Conservation (phyloP, 768 basidiomycete genomes). For the Auriscalpium vulgare region DNA sequence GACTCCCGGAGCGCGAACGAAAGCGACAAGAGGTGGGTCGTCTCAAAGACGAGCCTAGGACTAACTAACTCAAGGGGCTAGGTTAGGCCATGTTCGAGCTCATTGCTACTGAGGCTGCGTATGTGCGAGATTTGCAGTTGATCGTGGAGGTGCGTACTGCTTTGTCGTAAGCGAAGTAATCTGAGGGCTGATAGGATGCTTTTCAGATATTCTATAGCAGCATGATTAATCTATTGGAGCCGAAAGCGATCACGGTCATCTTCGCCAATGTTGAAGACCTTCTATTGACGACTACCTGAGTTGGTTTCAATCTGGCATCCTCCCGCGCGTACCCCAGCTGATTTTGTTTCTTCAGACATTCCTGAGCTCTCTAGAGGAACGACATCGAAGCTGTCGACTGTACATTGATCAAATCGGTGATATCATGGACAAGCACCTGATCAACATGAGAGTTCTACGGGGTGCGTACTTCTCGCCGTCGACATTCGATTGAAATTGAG, state of each 20-base stretch:
- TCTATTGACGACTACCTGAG: constrained; percentile 80
- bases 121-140: constrained; percentile 86
- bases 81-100: constrained; percentile 86
- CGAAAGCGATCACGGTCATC: constrained; percentile 71
- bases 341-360: constrained; percentile 47
- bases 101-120: constrained; percentile 83
- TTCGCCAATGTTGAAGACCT: constrained; percentile 95
- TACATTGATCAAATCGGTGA: constrained; percentile 89
- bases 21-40: constrained; percentile 76
- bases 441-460: constrained; percentile 75
- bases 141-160: constrained; percentile 66
- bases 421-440: constrained; percentile 65
- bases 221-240: constrained; percentile 62
- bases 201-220: constrained; percentile 77
- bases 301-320: constrained; percentile 25
- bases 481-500: background rate
- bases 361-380: constrained; percentile 80
- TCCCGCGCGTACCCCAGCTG: background rate
- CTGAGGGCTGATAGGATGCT: background rate
- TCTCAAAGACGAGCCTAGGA: background rate
- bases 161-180: background rate
- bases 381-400: constrained; percentile 86
- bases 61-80: background rate
- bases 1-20: constrained; percentile 70
- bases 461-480: constrained; percentile 33